Evolutionary conservation across 176 grass and related monocot genomes (phyloP).

Genomic region (Lolium multiflorum): DNA sequence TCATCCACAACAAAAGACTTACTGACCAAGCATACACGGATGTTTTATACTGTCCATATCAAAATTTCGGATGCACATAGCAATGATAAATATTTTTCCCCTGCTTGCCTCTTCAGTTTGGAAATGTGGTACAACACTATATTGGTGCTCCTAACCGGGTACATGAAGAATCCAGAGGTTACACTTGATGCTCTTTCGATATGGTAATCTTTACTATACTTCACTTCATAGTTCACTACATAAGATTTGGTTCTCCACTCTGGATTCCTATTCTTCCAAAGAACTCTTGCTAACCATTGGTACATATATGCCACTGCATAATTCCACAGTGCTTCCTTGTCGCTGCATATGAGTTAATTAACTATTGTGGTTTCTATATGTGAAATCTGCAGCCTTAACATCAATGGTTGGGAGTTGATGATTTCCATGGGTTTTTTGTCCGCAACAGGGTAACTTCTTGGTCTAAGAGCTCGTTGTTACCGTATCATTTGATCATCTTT

Average conservation of each 20-base stretch:
- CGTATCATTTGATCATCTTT: too few relatives aligned
- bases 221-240: background rate
- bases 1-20: too few relatives aligned
- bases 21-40: too few relatives aligned
- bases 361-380: background rate
- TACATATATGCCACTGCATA: background rate
- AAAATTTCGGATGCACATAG: too few relatives aligned
- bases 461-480: background rate
- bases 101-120: too few relatives aligned
- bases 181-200: slow-evolving; percentile 73
- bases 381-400: background rate
- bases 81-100: too few relatives aligned
- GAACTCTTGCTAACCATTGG: background rate
- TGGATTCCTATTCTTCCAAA: background rate
- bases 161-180: slow-evolving; percentile 51
- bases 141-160: slow-evolving; percentile 64
- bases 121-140: slow-evolving; percentile 66
- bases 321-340: background rate
- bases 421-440: background rate
- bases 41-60: too few relatives aligned
- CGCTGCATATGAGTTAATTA: background rate
- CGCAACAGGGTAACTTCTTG: background rate
- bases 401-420: background rate
- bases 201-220: too few relatives aligned
- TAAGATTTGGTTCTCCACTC: background rate